These are phyloP conservation scores for Sugiyamaella smithiae DNA, from an alignment of 805 yeast genomes.

Conservation along the genomic window DNA sequence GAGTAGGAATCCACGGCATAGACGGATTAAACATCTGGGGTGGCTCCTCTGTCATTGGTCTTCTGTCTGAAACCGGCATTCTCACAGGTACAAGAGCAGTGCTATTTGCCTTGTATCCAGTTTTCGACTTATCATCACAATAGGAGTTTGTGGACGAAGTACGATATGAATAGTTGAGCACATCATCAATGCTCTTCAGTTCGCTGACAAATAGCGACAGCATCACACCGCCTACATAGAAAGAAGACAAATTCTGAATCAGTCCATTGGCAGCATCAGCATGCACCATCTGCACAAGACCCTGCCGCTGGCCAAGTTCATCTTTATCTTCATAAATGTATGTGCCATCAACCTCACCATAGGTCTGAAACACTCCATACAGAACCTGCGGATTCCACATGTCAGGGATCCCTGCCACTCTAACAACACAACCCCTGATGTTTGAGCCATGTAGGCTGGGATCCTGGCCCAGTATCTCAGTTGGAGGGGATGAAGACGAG, in stretches of 20 bases:
- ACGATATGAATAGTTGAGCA: neutral
- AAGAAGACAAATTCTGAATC: neutral
- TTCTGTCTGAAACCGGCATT: neutral
- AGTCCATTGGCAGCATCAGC: slow-evolving; percentile 4
- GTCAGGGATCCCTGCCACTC: slow-evolving; percentile 18
- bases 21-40: neutral
- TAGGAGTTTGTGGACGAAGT: neutral
- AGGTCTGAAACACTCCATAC: slow-evolving; percentile 13
- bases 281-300: slow-evolving; percentile 17
- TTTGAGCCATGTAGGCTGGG: neutral
- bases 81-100: neutral
- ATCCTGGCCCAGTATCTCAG: no score
- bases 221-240: neutral
- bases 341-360: slow-evolving; percentile 13
- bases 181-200: slow-evolving; percentile 1
- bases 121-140: neutral
- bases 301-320: slow-evolving; percentile 18
- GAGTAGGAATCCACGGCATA: neutral
- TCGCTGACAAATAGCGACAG: slow-evolving; percentile 12
- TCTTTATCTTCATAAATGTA: slow-evolving; percentile 17
- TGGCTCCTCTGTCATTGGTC: neutral
- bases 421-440: slow-evolving; percentile 8
- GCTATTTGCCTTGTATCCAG: neutral
- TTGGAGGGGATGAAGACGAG: no score
- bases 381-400: slow-evolving; percentile 17